Evolutionary conservation across 352 stramenopile genomes (phyloP), one percentile per base, ranked within the genome.

Genomic region (Phytophthora constricta): DNA sequence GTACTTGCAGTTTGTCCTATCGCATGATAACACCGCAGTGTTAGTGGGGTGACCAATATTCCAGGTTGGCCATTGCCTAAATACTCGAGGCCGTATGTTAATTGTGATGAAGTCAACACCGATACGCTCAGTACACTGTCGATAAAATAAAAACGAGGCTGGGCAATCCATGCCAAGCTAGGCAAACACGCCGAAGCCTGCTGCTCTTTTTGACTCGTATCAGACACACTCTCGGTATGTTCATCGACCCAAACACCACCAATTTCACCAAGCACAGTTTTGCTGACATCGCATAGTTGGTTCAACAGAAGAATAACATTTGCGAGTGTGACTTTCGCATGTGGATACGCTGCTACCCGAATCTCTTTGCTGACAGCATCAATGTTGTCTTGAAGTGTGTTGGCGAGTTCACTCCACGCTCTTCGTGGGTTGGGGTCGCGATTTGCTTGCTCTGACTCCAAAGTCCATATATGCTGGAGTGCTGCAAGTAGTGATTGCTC

Each of bases 41-140:
- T 91, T 11, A 93, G 53, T 2, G 84, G 82, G 2, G 74, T 84
- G 17, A 89, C 48, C 25, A 84, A 62, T n/a, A 90, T 61, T 8
- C 68, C 43, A 8, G 62, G 37, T 2, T 72, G 64, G 19, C 61
- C 55, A 59, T 91, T 93, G 3, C 84, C 87, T 2, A 80, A 50
- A 37, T 93, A 95, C 57, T 95, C 87, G 31, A 91, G 86, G 0
- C 87, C 87, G 27, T 93, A 93, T 10, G 68, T 53, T 22, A 93
- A 56, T 25, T 68, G 60, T 0, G 77, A 54, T 4, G 79, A 80
- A 7, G 78, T 80, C 54, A 90, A 48, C 28, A 95, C 16, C 19
- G 78, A 79, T 10, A 93, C 49, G 26, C 65, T 75, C 10, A 93
- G 34, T 10, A 79, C 62, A 10, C 62, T 87, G 8, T 86, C 73